A percentile compares a stretch with the other conserved stretches of the same genome.
Evolutionary conservation across 2,329 filamentous ascomycete genomes (phyloP).

Genomic region (Proliferodiscus dingleyae): DNA sequence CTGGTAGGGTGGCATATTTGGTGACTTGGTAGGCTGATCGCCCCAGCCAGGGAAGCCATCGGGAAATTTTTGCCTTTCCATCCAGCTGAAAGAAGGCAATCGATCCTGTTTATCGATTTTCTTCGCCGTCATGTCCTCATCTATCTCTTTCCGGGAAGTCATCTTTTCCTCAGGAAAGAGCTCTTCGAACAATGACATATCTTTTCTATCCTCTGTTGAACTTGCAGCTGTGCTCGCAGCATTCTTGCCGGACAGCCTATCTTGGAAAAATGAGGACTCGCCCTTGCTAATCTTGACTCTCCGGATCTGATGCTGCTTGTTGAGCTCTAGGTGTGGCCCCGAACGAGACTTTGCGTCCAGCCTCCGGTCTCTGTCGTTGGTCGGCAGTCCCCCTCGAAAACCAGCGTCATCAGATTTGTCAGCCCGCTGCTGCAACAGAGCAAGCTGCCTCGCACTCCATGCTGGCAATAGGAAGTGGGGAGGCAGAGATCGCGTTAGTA

Average conservation of each 20-base stretch:
- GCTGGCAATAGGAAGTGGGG: conserved; percentile 39
- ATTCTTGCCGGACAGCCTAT: neutral
- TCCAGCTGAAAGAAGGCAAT: conserved; percentile 28
- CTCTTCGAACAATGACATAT: conserved; percentile 39
- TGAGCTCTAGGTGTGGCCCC: no score
- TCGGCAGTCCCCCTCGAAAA: neutral
- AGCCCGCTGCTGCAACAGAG: conserved; percentile 16
- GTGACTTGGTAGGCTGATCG: neutral
- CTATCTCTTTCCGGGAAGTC: no score
- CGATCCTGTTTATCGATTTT: conserved; percentile 23
- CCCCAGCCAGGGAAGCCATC: no score
- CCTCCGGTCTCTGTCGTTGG: neutral
- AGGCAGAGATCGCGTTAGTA: conserved; percentile 36
- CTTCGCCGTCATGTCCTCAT: conserved; percentile 7
- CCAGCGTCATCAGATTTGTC: conserved; percentile 9
- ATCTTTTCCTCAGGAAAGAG: conserved; percentile 50
- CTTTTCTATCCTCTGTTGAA: no score
- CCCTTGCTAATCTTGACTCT: no score
- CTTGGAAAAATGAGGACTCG: no score
- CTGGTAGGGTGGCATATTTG: no score
- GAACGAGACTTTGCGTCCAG: no score
- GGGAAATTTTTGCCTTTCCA: neutral
- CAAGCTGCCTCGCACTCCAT: conserved; percentile 35
- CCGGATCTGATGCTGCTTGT: no score
- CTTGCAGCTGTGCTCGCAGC: neutral